phyloP scores from a whole-genome alignment of 805 yeast species.

The Hanseniaspora mollemarum region DNA sequence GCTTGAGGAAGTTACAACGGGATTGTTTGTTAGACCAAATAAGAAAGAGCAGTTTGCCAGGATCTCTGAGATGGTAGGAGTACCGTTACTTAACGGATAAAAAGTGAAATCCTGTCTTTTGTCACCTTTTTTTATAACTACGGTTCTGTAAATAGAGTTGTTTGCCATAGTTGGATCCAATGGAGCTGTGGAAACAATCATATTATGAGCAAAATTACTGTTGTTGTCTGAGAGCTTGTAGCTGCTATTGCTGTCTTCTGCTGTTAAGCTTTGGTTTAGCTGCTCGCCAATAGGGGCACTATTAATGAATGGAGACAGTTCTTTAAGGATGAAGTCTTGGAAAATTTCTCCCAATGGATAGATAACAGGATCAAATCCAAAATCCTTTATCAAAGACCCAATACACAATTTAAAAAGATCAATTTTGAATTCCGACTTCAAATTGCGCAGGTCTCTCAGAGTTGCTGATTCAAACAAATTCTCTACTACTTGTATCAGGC shows the following conservation, averaged over 20 bases:
- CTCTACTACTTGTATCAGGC: constrained; percentile 27
- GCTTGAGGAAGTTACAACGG: constrained; percentile 17
- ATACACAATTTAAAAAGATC: constrained; percentile 46
- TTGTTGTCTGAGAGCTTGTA: background rate
- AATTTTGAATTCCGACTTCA: constrained; percentile 37
- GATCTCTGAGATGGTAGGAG: constrained; percentile 72
- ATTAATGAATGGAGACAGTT: constrained; percentile 52
- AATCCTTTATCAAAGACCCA: constrained; percentile 66
- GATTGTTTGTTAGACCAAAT: constrained; percentile 40
- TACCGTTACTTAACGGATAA: constrained; percentile 53
- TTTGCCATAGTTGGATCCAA: constrained; percentile 32
- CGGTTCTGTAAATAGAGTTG: constrained; percentile 31
- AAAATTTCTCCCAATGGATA: constrained; percentile 57
- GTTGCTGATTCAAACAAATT: constrained; percentile 25
- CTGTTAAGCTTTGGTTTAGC: background rate
- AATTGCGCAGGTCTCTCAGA: constrained; percentile 29
- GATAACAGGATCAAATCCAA: constrained; percentile 63
- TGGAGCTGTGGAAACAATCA: constrained; percentile 25
- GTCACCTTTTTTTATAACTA: constrained; percentile 41
- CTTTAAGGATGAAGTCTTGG: constrained; percentile 47
- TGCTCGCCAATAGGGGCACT: constrained; percentile 19
- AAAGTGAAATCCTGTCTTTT: constrained; percentile 53
- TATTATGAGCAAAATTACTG: constrained; percentile 9
- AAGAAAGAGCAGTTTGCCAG: constrained; percentile 64
- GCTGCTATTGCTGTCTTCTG: background rate